phyloP scores from a whole-genome alignment of 1,139 yeast species.

The Yamadazyma sp. region DNA sequence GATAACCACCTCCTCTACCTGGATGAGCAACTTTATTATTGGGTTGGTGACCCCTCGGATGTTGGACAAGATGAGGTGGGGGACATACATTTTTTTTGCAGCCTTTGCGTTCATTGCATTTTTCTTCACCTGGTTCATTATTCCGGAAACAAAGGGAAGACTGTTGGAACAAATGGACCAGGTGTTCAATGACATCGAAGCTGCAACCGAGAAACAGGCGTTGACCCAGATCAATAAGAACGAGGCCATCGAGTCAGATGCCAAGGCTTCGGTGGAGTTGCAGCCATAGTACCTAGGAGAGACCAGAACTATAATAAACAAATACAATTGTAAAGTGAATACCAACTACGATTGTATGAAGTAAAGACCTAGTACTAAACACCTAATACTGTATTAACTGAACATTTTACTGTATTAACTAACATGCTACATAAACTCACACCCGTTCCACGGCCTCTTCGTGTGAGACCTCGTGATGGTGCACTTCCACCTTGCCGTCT shows the following conservation, averaged over 20 bases:
- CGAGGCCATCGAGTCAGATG: not conserved
- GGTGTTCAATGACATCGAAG: slow-evolving; percentile 20
- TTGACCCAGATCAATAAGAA: slow-evolving; percentile 8
- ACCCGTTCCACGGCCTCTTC: too few relatives aligned
- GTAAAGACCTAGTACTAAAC: too few relatives aligned
- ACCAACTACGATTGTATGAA: too few relatives aligned
- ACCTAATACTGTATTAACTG: too few relatives aligned
- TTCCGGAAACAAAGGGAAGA: slow-evolving; percentile 33
- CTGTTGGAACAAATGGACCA: slow-evolving; percentile 32
- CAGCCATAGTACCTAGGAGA: too few relatives aligned
- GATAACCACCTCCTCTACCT: slow-evolving; percentile 35
- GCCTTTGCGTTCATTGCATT: slow-evolving; percentile 23
- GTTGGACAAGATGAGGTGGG: slow-evolving; percentile 22
- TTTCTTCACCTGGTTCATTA: slow-evolving; percentile 22
- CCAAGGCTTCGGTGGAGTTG: slow-evolving; percentile 2
- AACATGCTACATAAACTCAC: too few relatives aligned
- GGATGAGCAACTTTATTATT: slow-evolving; percentile 36
- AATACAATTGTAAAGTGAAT: too few relatives aligned
- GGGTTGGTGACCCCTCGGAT: slow-evolving; percentile 29
- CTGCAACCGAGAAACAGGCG: slow-evolving; percentile 13
- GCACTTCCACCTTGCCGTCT: not conserved
- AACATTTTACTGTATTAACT: too few relatives aligned
- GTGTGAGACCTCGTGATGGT: slow-evolving; percentile 1
- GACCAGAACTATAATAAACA: too few relatives aligned
- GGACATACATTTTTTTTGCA: slow-evolving; percentile 29